phyloP scores from a whole-genome alignment of 768 basidiomycete species.

The Calocera viscosa region DNA sequence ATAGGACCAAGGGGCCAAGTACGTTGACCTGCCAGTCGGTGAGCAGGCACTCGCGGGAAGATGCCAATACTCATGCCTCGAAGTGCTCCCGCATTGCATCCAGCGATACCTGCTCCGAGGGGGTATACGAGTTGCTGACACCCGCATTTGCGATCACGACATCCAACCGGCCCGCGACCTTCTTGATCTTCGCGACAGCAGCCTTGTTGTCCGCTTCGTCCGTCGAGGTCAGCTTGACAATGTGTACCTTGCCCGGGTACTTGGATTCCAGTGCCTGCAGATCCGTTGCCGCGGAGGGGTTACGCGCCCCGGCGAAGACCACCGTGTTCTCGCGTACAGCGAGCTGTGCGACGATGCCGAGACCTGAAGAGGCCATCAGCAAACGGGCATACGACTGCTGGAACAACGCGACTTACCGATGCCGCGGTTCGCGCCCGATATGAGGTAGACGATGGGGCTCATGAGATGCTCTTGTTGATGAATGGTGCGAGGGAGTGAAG shows the following conservation, averaged over 20 bases:
- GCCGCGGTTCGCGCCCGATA: constrained; percentile 18
- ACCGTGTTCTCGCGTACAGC: background rate
- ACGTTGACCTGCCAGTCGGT: constrained; percentile 14
- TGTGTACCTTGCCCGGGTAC: constrained; percentile 9
- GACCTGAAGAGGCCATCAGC: constrained; percentile 8
- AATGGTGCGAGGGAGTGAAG: too few relatives aligned
- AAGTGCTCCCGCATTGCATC: background rate
- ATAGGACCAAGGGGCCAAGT: constrained; percentile 18
- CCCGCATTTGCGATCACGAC: constrained; percentile 22
- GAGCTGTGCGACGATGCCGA: constrained; percentile 10
- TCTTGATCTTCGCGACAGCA: constrained; percentile 12
- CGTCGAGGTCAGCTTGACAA: constrained; percentile 15
- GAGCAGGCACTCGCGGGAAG: too few relatives aligned
- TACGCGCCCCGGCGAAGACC: constrained; percentile 18
- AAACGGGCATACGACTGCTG: too few relatives aligned
- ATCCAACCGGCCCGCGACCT: constrained; percentile 16
- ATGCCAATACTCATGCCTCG: background rate
- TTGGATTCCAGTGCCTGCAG: constrained; percentile 13
- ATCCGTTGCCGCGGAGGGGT: constrained; percentile 6
- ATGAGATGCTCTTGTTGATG: too few relatives aligned
- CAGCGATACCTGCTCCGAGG: background rate
- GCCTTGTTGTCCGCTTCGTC: constrained; percentile 14
- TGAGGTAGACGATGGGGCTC: background rate
- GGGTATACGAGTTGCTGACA: constrained; percentile 1
- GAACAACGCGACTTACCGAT: constrained; percentile 8